A percentile compares a stretch with the other conserved stretches of the same genome.
Evolutionary conservation across 495 filamentous ascomycete species (phyloP).

Genomic region (Cryomyces antarcticus): DNA sequence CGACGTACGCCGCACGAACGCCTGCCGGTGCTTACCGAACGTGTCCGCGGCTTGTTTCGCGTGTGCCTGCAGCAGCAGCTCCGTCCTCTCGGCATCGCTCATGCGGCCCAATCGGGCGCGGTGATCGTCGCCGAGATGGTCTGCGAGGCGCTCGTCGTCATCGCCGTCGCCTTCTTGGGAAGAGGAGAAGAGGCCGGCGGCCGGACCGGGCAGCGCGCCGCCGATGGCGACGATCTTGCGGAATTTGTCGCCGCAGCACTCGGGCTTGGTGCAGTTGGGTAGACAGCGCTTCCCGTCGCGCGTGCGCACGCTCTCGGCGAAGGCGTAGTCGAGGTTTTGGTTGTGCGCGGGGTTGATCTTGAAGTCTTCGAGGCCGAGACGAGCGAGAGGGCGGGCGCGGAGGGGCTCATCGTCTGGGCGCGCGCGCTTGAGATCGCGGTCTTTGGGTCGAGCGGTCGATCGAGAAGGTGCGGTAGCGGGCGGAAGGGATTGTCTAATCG

Average conservation of each 20-base stretch:
- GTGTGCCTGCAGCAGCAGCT: conserved; percentile 45
- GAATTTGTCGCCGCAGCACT: conserved; percentile 61
- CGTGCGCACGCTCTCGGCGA: conserved; percentile 50
- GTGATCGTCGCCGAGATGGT: conserved; percentile 39
- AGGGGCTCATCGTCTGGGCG: conserved; percentile 10
- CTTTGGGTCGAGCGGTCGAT: background rate
- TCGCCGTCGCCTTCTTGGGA: conserved; percentile 23
- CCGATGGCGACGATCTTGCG: conserved; percentile 36
- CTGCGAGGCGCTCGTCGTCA: conserved; percentile 31
- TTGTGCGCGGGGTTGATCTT: conserved; percentile 62
- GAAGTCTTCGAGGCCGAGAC: conserved; percentile 37
- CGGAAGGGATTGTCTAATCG: background rate
- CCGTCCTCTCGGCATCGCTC: conserved; percentile 27
- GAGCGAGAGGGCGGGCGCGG: conserved; percentile 6
- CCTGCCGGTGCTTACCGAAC: conserved; percentile 56
- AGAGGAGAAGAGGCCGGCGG: conserved; percentile 1
- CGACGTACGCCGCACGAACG: conserved; percentile 43
- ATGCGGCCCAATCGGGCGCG: conserved; percentile 21
- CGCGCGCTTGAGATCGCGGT: conserved; percentile 8
- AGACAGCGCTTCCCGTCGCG: conserved; percentile 55
- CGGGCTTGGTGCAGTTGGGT: conserved; percentile 52
- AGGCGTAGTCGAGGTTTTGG: conserved; percentile 54
- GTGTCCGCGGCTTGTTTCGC: conserved; percentile 44
- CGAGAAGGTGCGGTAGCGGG: background rate
- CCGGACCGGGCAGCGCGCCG: conserved; percentile 7